Evolutionary conservation across 1,139 yeast genomes (phyloP).

Genomic region (Geotrichum fermentans): DNA sequence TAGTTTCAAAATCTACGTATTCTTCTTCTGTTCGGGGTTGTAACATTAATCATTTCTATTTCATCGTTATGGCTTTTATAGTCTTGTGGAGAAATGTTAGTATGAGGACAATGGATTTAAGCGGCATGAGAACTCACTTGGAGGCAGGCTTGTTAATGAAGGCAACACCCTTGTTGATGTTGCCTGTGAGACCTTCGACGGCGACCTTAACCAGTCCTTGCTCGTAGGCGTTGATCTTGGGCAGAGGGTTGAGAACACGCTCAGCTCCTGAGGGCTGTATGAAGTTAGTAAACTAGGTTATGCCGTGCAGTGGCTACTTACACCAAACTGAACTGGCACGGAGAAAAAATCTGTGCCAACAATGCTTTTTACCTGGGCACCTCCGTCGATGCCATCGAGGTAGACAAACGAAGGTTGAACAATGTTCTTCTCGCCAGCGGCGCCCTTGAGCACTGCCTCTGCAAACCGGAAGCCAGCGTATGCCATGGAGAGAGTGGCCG

Average conservation of each 20-base stretch:
- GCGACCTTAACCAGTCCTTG: slow-evolving; percentile 68
- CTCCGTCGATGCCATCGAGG: slow-evolving; percentile 41
- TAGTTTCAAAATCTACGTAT: too few relatives aligned
- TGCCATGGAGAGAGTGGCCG: slow-evolving; percentile 95
- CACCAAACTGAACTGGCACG: slow-evolving; percentile 75
- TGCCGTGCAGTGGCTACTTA: slow-evolving; percentile 3
- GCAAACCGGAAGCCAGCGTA: slow-evolving; percentile 91
- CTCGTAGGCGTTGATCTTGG: slow-evolving; percentile 35
- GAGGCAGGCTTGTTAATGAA: slow-evolving; percentile 37
- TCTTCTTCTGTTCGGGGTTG: too few relatives aligned
- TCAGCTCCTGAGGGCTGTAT: slow-evolving; percentile 63
- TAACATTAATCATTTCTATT: too few relatives aligned
- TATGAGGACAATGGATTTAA: too few relatives aligned
- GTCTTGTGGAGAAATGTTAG: too few relatives aligned
- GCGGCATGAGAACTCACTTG: slow-evolving; percentile 26
- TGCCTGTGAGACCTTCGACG: slow-evolving; percentile 69
- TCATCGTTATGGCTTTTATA: too few relatives aligned
- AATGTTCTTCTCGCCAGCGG: slow-evolving; percentile 57
- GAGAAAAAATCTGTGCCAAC: slow-evolving; percentile 83
- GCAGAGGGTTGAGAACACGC: slow-evolving; percentile 48
- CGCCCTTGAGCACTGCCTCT: slow-evolving; percentile 58
- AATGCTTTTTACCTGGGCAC: slow-evolving; percentile 35
- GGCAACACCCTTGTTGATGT: slow-evolving; percentile 64
- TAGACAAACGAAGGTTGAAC: slow-evolving; percentile 66
- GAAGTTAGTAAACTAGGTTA: slow-evolving; percentile 3